Percentiles rank a stretch among this genome's conserved stretches.
phyloP scores from a whole-genome alignment of 768 basidiomycete genomes.

The Suillus alpinus region DNA sequence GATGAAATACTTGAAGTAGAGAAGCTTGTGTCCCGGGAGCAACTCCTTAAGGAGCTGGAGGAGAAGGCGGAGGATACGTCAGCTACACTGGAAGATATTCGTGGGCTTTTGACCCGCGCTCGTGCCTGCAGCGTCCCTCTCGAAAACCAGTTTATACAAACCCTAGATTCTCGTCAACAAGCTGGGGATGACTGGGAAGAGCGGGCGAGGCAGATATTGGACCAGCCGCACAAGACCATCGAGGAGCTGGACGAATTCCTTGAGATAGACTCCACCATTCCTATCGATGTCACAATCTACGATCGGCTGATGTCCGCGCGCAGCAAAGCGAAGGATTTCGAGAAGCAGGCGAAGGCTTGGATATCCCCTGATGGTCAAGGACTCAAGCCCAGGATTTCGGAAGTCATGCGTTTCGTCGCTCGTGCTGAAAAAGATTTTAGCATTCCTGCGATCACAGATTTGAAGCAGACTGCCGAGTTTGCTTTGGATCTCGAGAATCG shows the following conservation, averaged over 20 bases:
- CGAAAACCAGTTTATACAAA: conserved; percentile 63
- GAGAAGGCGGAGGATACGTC: conserved; percentile 65
- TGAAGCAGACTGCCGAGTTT: conserved; percentile 70
- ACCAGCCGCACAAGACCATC: conserved; percentile 69
- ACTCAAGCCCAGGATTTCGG: conserved; percentile 59
- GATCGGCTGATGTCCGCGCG: conserved; percentile 63
- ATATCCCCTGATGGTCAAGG: conserved; percentile 54
- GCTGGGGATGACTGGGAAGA: conserved; percentile 80
- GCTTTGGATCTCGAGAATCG: conserved; percentile 75
- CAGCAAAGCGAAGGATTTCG: conserved; percentile 72
- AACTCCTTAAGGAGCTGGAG: conserved; percentile 73
- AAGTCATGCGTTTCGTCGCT: conserved; percentile 64
- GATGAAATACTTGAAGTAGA: conserved; percentile 77
- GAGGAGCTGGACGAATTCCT: conserved; percentile 75
- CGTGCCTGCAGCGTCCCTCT: conserved; percentile 59
- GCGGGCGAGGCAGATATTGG: conserved; percentile 61
- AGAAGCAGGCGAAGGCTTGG: conserved; percentile 76
- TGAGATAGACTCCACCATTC: conserved; percentile 60
- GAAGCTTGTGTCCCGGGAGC: conserved; percentile 77
- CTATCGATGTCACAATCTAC: conserved; percentile 65
- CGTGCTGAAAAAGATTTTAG: conserved; percentile 77
- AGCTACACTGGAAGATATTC: conserved; percentile 75
- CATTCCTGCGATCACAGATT: conserved; percentile 60
- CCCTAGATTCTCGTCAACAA: conserved; percentile 60
- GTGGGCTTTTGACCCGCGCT: conserved; percentile 68